Conservation (phyloP, 1,139 yeast species). For the Yamadazyma membranifaciens region DNA sequence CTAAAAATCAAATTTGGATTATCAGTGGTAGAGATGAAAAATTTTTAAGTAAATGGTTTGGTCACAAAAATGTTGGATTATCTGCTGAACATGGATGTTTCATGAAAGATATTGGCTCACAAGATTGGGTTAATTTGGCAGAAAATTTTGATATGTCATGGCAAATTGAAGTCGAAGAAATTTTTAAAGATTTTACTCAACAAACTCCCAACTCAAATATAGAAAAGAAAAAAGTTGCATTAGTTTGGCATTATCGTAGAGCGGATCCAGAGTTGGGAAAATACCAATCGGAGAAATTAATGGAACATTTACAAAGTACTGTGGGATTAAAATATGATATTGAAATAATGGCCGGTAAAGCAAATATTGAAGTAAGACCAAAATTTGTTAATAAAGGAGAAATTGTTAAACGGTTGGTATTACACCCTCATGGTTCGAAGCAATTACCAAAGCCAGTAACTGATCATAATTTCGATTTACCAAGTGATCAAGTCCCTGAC, state of each 20-base stretch:
- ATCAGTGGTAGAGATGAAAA: slow-evolving; percentile 94
- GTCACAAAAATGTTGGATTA: slow-evolving; percentile 68
- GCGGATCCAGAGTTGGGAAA: slow-evolving; percentile 91
- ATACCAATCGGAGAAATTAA: slow-evolving; percentile 77
- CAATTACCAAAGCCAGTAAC: slow-evolving; percentile 34
- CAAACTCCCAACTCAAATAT: slow-evolving; percentile 88
- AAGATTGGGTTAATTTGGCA: slow-evolving; percentile 80
- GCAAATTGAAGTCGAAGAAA: slow-evolving; percentile 77
- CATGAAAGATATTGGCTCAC: slow-evolving; percentile 63
- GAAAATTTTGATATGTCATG: slow-evolving; percentile 88
- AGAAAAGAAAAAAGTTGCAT: slow-evolving; percentile 88
- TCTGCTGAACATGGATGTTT: slow-evolving; percentile 99
- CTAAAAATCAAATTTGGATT: slow-evolving; percentile 87
- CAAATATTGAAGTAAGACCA: slow-evolving; percentile 95
- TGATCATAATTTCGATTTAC: slow-evolving; percentile 26
- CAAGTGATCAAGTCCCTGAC: slow-evolving; percentile 61
- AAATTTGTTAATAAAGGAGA: slow-evolving; percentile 94
- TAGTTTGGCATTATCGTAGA: slow-evolving; percentile 97
- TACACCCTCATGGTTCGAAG: slow-evolving; percentile 55
- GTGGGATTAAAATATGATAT: slow-evolving; percentile 73
- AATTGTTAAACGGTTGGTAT: slow-evolving; percentile 77
- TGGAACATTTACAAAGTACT: slow-evolving; percentile 58
- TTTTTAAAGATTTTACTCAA: slow-evolving; percentile 73
- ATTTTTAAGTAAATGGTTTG: slow-evolving; percentile 88
- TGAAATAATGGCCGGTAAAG: slow-evolving; percentile 92